Evolutionary conservation across 495 filamentous ascomycete genomes (phyloP), one percentile per base, ranked within the genome.

Genomic region (Daldinia bambusicola): DNA sequence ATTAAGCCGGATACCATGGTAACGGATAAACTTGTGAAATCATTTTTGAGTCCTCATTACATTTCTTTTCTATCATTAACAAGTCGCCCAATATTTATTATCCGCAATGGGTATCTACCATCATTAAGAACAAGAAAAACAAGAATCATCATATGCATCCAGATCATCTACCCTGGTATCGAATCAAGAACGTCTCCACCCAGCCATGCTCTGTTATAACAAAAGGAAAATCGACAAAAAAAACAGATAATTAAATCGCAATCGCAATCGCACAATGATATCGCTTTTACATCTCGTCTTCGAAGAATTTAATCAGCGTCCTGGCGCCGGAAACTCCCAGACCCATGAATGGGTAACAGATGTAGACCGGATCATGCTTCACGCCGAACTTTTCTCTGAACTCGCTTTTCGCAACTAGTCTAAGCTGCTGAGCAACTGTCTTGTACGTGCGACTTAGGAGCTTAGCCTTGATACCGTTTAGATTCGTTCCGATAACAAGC

Each of bases 381-480:
- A 89, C 90, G 34, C 92, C 92, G 78, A 96, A 86, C 83, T 96
- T 96, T 80, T 93, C 89, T 45, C 92, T 82, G 81, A 96, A 95
- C 77, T 94, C 93, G 68, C 87, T 92, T 87, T 97, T 97, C 26
- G 89, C 86, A 31, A 91, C 88, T 51, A 96, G 82, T 72, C 89
- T 90, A 69, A 95, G 87, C 76, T 93, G 89, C 75, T 89, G 89
- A 12, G 89, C 91, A 48, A 95, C 87, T 2, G 90, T 84, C 71
- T 90, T 88, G 79, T 95, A 95, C 2, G 91, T 91, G 77, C 87
- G 89, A 72, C 87, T 86, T 61, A 97, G 80, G 74, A 94, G 88
- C 81, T 86, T 90, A 56, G 92, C 87, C 72, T 90, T 87, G 66
- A 90, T 74, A 40, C 92, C 92, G 71, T 89, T 87, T 59, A 97